Evolutionary conservation across 306 rosid genomes (phyloP).

Genomic region (Begonia peltatifolia): DNA sequence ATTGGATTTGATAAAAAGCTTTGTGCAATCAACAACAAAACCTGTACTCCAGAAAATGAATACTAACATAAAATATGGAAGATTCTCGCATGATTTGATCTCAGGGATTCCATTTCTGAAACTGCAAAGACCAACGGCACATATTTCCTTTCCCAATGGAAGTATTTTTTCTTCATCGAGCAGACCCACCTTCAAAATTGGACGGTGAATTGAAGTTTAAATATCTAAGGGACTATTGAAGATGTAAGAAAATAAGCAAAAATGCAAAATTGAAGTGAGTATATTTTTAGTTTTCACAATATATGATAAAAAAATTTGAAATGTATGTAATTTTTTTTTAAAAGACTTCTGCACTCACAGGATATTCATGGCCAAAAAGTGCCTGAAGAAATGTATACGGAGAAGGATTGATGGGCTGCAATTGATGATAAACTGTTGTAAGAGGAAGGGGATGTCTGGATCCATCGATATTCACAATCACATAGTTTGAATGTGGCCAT

Average conservation of each 20-base stretch:
- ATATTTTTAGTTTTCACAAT: too few relatives aligned
- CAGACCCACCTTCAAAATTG: constrained; percentile 54
- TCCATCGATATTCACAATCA: constrained; percentile 51
- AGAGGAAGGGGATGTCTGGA: constrained; percentile 74
- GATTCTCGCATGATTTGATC: constrained; percentile 66
- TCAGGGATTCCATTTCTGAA: constrained; percentile 45
- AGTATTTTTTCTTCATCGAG: constrained; percentile 90
- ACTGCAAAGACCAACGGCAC: constrained; percentile 68
- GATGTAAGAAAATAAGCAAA: too few relatives aligned
- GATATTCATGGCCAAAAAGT: constrained; percentile 60
- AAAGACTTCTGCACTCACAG: constrained; percentile 43
- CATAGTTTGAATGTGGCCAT: constrained; percentile 25
- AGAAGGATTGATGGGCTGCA: constrained; percentile 51
- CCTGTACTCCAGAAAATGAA: constrained; percentile 2
- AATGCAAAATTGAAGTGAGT: too few relatives aligned
- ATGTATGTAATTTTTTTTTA: background rate
- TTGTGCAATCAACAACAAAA: background rate
- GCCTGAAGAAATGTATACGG: constrained; percentile 72
- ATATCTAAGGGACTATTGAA: background rate
- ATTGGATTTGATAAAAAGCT: too few relatives aligned
- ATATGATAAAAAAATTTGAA: background rate
- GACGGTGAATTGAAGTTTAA: constrained; percentile 6
- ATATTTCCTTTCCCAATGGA: constrained; percentile 65
- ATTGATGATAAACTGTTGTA: constrained; percentile 59
- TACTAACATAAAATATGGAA: constrained; percentile 81